These are phyloP conservation scores for Moricandia moricandioides DNA, from an alignment of 345 rosid genomes.

Conservation along the genomic window DNA sequence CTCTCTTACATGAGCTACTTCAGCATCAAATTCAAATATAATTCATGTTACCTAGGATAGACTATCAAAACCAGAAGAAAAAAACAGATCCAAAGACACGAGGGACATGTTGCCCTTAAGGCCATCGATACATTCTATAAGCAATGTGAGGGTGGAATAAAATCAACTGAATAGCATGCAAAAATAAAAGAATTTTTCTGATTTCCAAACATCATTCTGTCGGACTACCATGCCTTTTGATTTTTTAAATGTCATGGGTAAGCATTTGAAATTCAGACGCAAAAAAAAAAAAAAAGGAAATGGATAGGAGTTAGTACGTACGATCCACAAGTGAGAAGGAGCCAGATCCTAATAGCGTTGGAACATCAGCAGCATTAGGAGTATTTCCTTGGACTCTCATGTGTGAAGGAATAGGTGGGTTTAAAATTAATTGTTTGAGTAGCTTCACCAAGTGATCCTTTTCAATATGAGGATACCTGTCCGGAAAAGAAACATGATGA, in stretches of 20 bases:
- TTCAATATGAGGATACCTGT: constrained; percentile 81
- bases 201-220: not conserved
- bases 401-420: constrained; percentile 44
- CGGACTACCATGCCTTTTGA: constrained; percentile 1
- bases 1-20: constrained; percentile 25
- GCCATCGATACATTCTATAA: constrained; percentile 10
- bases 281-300: not conserved
- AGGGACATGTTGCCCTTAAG: not conserved
- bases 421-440: constrained; percentile 69
- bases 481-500: constrained; percentile 28
- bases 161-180: not conserved
- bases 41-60: constrained; percentile 12
- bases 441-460: constrained; percentile 91
- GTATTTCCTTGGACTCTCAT: constrained; percentile 46
- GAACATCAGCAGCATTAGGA: constrained; percentile 84
- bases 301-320: constrained; percentile 39
- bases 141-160: not conserved
- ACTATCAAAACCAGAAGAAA: not conserved
- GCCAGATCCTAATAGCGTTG: constrained; percentile 84
- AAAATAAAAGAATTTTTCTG: not conserved
- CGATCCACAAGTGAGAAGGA: constrained; percentile 86
- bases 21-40: constrained; percentile 12
- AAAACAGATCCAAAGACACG: not conserved
- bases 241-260: not conserved
- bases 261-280: not conserved